Percentiles rank a stretch among this genome's conserved stretches.
Evolutionary conservation across 139 green algal species (phyloP).

Genomic region (Cymbomonas tetramitiformis): DNA sequence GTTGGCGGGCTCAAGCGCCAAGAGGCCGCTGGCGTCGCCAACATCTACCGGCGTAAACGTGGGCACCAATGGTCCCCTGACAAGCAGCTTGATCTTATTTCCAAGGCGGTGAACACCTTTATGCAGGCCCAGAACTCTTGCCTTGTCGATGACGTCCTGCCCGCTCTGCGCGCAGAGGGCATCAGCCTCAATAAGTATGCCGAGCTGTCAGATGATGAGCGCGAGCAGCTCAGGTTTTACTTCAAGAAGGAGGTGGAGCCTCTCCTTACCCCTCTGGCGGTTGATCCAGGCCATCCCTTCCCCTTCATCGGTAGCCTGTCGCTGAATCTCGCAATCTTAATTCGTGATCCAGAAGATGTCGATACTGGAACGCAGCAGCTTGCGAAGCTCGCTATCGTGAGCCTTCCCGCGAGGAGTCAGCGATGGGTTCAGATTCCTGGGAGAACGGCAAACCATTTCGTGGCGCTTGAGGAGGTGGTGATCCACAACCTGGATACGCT

Average conservation of each 20-base stretch:
- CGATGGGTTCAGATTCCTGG: constrained; percentile 14
- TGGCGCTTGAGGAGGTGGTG: constrained; percentile 37
- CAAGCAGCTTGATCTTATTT: constrained; percentile 34
- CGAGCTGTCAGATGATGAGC: constrained; percentile 10
- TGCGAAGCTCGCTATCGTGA: constrained; percentile 25
- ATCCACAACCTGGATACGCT: constrained; percentile 32
- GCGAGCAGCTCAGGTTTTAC: constrained; percentile 14
- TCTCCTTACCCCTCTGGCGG: constrained; percentile 36
- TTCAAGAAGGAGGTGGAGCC: constrained; percentile 35
- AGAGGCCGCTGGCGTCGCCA: constrained; percentile 30
- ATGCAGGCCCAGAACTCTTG: constrained; percentile 13
- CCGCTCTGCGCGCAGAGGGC: constrained; percentile 19
- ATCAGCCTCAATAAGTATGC: constrained; percentile 20
- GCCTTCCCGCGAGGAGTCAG: constrained; percentile 11
- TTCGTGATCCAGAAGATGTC: constrained; percentile 21
- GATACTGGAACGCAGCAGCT: not conserved
- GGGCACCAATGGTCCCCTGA: constrained; percentile 18
- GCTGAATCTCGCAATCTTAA: constrained; percentile 34
- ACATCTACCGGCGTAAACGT: constrained; percentile 19
- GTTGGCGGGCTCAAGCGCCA: constrained; percentile 46
- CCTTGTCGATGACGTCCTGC: constrained; percentile 19
- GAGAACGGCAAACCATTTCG: constrained; percentile 14
- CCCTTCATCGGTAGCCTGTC: constrained; percentile 34
- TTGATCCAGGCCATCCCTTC: constrained; percentile 47
- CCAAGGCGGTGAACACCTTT: constrained; percentile 27